A percentile compares a stretch with the other conserved stretches of the same genome.
Evolutionary conservation across 257 asterid species (phyloP).

Genomic region (Fraxinus cuspidata): DNA sequence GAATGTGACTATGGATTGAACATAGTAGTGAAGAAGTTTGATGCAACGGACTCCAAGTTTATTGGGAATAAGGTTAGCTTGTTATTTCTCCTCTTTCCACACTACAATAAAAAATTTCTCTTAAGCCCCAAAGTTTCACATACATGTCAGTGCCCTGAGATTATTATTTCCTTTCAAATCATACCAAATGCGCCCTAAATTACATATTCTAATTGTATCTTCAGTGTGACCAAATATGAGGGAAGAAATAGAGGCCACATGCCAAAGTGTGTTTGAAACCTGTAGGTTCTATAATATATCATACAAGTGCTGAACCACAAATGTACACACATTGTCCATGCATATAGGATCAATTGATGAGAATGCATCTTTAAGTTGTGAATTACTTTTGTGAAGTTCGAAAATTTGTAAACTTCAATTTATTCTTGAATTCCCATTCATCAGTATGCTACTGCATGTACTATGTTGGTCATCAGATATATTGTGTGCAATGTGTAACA

Average conservation of each 20-base stretch:
- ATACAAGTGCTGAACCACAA: too few relatives aligned
- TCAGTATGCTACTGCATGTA: too few relatives aligned
- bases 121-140: background rate
- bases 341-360: too few relatives aligned
- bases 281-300: background rate
- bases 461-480: too few relatives aligned
- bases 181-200: background rate
- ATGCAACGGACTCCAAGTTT: background rate
- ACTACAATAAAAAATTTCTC: background rate
- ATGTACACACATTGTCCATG: too few relatives aligned
- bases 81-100: background rate
- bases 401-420: too few relatives aligned
- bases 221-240: background rate
- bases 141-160: background rate
- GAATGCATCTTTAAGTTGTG: too few relatives aligned
- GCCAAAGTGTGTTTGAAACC: background rate
- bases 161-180: too few relatives aligned
- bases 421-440: too few relatives aligned
- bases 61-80: background rate
- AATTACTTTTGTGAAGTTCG: too few relatives aligned
- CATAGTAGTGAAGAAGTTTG: background rate
- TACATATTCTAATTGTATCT: background rate
- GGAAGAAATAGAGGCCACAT: background rate
- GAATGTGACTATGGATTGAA: background rate
- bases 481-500: too few relatives aligned